Conservation (phyloP, 495 filamentous ascomycete genomes). For the Oleoguttula mirabilis region DNA sequence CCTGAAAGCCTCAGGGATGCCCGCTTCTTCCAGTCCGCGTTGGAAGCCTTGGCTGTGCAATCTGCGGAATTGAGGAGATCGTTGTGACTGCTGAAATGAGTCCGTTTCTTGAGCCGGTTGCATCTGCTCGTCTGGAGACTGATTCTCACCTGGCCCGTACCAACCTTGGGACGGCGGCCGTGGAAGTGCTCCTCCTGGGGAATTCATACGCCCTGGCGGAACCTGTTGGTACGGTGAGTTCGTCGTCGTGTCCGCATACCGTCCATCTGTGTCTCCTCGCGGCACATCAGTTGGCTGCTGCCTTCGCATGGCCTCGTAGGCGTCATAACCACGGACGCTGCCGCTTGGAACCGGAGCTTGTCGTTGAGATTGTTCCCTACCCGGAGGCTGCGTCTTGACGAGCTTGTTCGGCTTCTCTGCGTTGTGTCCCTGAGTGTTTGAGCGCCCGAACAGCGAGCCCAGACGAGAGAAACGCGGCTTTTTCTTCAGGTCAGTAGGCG, state of each 20-base stretch:
- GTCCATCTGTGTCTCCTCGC: too few relatives aligned
- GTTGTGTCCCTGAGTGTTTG: slow-evolving; percentile 10
- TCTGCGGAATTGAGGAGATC: slow-evolving; percentile 1
- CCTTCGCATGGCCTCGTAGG: slow-evolving; percentile 4
- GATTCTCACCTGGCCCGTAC: background rate
- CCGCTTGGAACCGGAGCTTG: background rate
- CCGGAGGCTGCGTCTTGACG: slow-evolving; percentile 11
- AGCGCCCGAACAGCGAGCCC: slow-evolving; percentile 26
- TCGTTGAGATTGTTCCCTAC: background rate
- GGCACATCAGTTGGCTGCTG: slow-evolving; percentile 4
- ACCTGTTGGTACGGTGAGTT: background rate
- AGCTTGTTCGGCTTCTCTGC: slow-evolving; percentile 16
- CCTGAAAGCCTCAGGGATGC: slow-evolving; percentile 11
- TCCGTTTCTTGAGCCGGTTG: too few relatives aligned
- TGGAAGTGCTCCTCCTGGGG: too few relatives aligned
- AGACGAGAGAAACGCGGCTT: slow-evolving; percentile 40
- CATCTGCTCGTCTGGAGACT: background rate
- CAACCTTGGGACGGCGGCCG: too few relatives aligned
- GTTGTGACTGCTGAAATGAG: too few relatives aligned
- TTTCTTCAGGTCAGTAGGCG: slow-evolving; percentile 28
- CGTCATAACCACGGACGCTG: background rate
- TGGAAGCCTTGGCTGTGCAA: slow-evolving; percentile 6
- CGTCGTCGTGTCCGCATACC: too few relatives aligned
- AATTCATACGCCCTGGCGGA: too few relatives aligned
- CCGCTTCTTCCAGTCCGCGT: slow-evolving; percentile 1